Evolutionary conservation across 2,329 filamentous ascomycete genomes (phyloP), one percentile per base, ranked within the genome.

Genomic region (Xylaria digitata): DNA sequence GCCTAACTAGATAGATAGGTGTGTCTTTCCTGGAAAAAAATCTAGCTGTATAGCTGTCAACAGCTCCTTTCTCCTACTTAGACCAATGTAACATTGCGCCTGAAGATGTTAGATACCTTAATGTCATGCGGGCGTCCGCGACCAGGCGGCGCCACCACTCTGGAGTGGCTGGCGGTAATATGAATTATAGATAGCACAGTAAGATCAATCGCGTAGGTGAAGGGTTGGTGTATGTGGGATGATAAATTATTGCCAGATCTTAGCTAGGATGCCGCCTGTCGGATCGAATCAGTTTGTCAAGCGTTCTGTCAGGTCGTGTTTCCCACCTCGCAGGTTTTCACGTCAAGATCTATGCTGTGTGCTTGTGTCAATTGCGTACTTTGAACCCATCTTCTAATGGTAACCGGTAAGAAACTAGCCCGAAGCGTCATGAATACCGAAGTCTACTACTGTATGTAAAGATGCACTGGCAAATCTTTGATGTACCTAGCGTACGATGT

Each of bases 91-190:
- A 65, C 61, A 34, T 37, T 46, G 26, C 40, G 15, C 13, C 21
- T 59, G 49, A 58, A 60, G 57, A 62, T 46, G 26, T 37, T 49
- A 34, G 26, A 56, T 57, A 60, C 50, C 63, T 48, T 60, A 23
- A 34, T 60, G 52, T 55, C 34, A 66, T 66, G 66, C 49, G 54
- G 66, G 61, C 56, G 43, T 48, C 63, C 43, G 58, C 62, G 26
- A 62, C 49, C 48, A 58, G 56, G 52, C 49, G 42, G 21, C 40
- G n/a, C 52, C 40, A 42, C 58, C 48, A 55, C 34, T 50, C 30
- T 40, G 40, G 32, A 49, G 45, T 64, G 55, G 59, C 45, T 52
- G 32, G 55, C 52, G 53, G 43, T 50, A 19, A 57, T 53, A 49
- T 43, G n/a, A 50, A 48, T 26, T 50, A 30, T 65, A 26, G 30